A percentile compares a stretch with the other conserved stretches of the same genome.
phyloP scores from a whole-genome alignment of 768 basidiomycete species.

The Podaxis rugospora region DNA sequence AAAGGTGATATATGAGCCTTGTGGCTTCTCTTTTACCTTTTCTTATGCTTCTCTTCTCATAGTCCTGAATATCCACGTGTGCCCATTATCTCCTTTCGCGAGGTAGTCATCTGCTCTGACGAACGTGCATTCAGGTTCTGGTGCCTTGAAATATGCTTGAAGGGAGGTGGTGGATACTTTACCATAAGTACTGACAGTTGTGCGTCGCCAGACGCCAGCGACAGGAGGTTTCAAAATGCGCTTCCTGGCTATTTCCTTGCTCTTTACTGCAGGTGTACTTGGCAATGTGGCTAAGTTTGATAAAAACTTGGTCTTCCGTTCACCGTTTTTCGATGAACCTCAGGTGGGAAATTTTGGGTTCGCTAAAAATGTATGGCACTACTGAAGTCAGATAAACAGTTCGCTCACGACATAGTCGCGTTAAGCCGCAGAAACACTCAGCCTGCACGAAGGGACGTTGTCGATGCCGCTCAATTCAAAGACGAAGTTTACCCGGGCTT shows the following conservation, averaged over 20 bases:
- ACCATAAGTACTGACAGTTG: background rate
- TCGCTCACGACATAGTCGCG: conserved; percentile 31
- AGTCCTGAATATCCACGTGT: background rate
- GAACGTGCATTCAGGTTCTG: background rate
- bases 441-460: conserved; percentile 27
- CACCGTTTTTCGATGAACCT: conserved; percentile 33
- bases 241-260: background rate
- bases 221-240: background rate
- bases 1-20: background rate
- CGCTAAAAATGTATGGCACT: background rate
- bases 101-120: background rate
- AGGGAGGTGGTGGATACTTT: background rate
- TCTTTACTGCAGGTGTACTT: conserved; percentile 12
- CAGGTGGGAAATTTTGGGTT: conserved; percentile 20
- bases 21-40: background rate
- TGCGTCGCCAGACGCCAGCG: background rate
- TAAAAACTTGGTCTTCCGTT: conserved; percentile 37
- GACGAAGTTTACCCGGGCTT: conserved; percentile 48
- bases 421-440: conserved; percentile 32
- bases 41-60: background rate
- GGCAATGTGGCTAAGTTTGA: conserved; percentile 24
- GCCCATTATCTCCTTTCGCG: background rate
- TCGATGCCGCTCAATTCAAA: conserved; percentile 29
- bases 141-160: background rate
- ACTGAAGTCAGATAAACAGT: conserved; percentile 20